Base-by-base conservation (phyloP, 2,329 filamentous ascomycete species). In the Nemania bipapillata region DNA sequence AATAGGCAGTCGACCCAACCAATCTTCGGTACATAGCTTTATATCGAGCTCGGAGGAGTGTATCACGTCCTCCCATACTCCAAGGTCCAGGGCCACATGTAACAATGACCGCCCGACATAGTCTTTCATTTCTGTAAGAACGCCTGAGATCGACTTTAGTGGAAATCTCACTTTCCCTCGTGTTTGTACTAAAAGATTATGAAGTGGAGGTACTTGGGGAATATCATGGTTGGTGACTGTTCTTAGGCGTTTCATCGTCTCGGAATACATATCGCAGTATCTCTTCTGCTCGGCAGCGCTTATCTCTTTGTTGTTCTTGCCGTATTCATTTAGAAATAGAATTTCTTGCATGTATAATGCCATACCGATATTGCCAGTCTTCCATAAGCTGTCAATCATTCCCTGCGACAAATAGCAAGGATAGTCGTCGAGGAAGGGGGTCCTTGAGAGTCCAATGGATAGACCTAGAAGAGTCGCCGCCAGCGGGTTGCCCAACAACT, bases 51-150 rank as follows among this genome's bases (percentile, higher is more conserved):
- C 3, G 3, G 30, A n/a, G 8, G 8, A 40, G 2, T 4, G 20
- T 9, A 12, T 1, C 3, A n/a, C 30, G 24, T 12, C 3, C 17
- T 12, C 22, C 22, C 0, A 3, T 0, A 60, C 17, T 35, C 30
- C 37, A 42, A 64, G 55, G 22, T 68, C 65, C 15, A 68, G 24
- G 42, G 54, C 49, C 11, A 64, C 22, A 50, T 68, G 65, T 22
- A 59, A 50, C 12, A 56, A 53, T 11, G 65, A 68, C 20, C 60
- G 47, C 20, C 54, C 60, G 5, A 55, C 12, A 7, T 54, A 50
- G 26, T 68, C 65, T 35, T 55, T 37, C 9, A 24, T 40, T 35
- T 5, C 12, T 9, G 40, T 4, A 28, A 54, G 22, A 1, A 20
- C n/a, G 7, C 1, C 26, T 26, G 40, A n/a, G 24, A 4, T 6